These are phyloP conservation scores for Dryadomyces quercivorus DNA, from an alignment of 2,329 filamentous ascomycete genomes.

Conservation along the genomic window DNA sequence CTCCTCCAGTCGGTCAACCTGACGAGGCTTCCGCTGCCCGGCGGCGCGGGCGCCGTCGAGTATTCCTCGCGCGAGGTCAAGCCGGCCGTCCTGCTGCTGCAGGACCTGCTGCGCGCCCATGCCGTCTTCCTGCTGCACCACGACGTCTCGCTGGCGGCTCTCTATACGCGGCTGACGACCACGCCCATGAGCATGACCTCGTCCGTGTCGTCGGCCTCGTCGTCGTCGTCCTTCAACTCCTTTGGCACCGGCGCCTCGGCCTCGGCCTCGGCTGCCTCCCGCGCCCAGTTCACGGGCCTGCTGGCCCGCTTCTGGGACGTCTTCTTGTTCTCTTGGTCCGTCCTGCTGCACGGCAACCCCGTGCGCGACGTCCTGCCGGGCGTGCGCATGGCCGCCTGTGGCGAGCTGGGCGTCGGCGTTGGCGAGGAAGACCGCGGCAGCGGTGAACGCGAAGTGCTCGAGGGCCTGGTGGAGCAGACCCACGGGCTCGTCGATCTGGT, in stretches of 20 bases:
- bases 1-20: constrained; percentile 10
- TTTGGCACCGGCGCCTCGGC: constrained; percentile 10
- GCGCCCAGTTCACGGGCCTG: constrained; percentile 57
- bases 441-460: constrained; percentile 83
- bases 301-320: constrained; percentile 73
- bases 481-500: constrained; percentile 80
- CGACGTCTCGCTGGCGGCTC: constrained; percentile 55
- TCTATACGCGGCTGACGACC: constrained; percentile 44
- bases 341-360: constrained; percentile 83
- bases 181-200: background rate
- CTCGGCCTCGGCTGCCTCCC: constrained; percentile 22
- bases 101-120: constrained; percentile 75
- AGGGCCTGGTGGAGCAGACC: constrained; percentile 69
- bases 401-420: constrained; percentile 85
- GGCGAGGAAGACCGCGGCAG: constrained; percentile 93
- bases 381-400: constrained; percentile 78
- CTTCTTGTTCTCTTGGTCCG: constrained; percentile 65
- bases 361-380: constrained; percentile 67
- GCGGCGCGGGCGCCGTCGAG: constrained; percentile 41
- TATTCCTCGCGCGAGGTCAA: constrained; percentile 88
- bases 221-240: background rate
- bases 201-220: background rate
- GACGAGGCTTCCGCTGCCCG: constrained; percentile 17
- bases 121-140: constrained; percentile 81
- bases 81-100: constrained; percentile 62